Conservation (phyloP, 1,139 yeast species). For the Barnettozyma hawaiiensis region DNA sequence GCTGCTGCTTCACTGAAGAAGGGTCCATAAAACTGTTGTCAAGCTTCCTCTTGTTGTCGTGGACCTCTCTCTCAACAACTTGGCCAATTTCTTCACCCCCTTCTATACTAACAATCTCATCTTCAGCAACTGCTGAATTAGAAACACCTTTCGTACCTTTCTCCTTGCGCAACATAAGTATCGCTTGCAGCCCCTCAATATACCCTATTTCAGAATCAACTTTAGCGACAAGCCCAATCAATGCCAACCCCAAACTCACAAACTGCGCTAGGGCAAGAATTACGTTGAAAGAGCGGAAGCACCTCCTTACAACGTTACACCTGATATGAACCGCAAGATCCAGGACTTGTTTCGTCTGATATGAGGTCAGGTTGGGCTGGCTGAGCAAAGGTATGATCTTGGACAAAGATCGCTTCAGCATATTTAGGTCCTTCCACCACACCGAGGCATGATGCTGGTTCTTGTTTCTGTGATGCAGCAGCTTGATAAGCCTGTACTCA, state of each 20-base stretch:
- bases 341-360: slow-evolving; percentile 18
- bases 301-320: slow-evolving; percentile 39
- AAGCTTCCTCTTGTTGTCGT: background rate
- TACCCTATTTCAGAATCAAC: slow-evolving; percentile 29
- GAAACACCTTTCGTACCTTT: slow-evolving; percentile 1
- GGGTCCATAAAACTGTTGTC: background rate
- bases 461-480: slow-evolving; percentile 62
- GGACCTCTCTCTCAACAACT: background rate
- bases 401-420: slow-evolving; percentile 54
- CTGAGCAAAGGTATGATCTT: slow-evolving; percentile 31
- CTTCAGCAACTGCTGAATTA: slow-evolving; percentile 1
- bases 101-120: slow-evolving; percentile 1
- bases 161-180: slow-evolving; percentile 10
- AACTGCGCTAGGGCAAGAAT: slow-evolving; percentile 76
- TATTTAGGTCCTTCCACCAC: slow-evolving; percentile 73
- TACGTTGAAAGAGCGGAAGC: slow-evolving; percentile 60
- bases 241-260: slow-evolving; percentile 63
- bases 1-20: background rate
- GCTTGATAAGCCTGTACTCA: slow-evolving; percentile 55
- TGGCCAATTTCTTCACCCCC: slow-evolving; percentile 13
- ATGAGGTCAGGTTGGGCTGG: slow-evolving; percentile 6
- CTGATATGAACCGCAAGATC: slow-evolving; percentile 34
- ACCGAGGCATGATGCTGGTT: slow-evolving; percentile 70
- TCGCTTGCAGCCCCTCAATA: slow-evolving; percentile 16
- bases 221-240: slow-evolving; percentile 53